Evolutionary conservation across 805 yeast species (phyloP), one percentile per base, ranked within the genome.

Genomic region (Metschnikowia proteae): DNA sequence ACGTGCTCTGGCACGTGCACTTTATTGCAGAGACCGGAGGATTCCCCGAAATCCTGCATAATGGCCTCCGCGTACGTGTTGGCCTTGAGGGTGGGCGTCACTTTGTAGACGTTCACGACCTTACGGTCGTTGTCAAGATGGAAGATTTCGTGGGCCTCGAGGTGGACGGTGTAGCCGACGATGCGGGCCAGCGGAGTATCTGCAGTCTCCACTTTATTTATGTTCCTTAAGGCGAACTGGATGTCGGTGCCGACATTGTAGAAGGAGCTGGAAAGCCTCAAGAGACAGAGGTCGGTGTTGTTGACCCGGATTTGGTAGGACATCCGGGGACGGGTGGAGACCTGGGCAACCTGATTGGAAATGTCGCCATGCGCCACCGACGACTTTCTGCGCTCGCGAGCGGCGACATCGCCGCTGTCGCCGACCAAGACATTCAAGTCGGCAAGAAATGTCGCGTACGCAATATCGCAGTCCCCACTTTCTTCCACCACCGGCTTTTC

Each of bases 61-160:
- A 61, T 45, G 2, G 74, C 60, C 10, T 66, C 39, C 3, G 70
- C 67, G 47, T 67, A 63, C 1, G 68, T 57, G 54, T 71, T 72
- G 32, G 61, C 51, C 52, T 70, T 71, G 17, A 60, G 31, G 11
- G 60, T 58, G 13, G 71, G 71, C 9, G 70, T 64, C 13, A 71
- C 74, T 45, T 65, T 61, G 55, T 68, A 71, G 8, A 57, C 48
- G 45, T 72, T 66, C 13, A 59, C 45, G 35, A 50, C 27, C 31
- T 53, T 52, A 29, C 56, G 48, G 30, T 39, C 43, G 17, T 43
- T 47, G 7, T 37, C 47, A 11, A 55, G 22, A 49, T 71, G 73
- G 53, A 62, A 71, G 3, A 57, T 43, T 47, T 73, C 76, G 46
- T 68, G 70, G 8, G 75, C 76, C 52, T 71, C 76, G n/a, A 71